phyloP scores from a whole-genome alignment of 768 basidiomycete species.

The Tulasnella sp. region DNA sequence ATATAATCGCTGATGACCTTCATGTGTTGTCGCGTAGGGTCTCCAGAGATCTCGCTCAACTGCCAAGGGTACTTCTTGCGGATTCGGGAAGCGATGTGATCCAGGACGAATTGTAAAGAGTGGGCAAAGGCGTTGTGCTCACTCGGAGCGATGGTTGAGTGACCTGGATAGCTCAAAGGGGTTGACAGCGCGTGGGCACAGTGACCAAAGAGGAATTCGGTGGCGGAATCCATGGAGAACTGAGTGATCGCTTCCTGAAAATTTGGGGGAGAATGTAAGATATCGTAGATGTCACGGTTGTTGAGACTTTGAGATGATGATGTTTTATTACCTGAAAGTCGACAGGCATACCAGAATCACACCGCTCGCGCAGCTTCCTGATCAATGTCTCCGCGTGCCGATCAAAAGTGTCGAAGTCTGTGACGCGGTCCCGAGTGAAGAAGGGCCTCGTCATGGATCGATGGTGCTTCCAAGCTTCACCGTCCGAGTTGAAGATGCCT shows the following conservation, averaged over 20 bases:
- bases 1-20: slow-evolving; percentile 38
- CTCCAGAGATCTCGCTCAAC: slow-evolving; percentile 32
- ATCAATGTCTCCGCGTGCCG: slow-evolving; percentile 38
- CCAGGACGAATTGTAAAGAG: not conserved
- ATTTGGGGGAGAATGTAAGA: not conserved
- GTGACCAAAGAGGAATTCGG: slow-evolving; percentile 52
- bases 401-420: slow-evolving; percentile 52
- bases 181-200: slow-evolving; percentile 35
- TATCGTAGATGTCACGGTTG: not conserved
- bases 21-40: slow-evolving; percentile 36
- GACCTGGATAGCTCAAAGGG: too few species aligned
- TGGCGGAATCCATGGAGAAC: slow-evolving; percentile 55
- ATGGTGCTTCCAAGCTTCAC: slow-evolving; percentile 63
- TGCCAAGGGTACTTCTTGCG: slow-evolving; percentile 31
- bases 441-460: slow-evolving; percentile 59
- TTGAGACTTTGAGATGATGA: not conserved
- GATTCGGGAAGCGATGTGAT: not conserved
- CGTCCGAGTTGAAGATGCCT: slow-evolving; percentile 43
- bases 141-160: slow-evolving; percentile 27
- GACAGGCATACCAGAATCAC: slow-evolving; percentile 37
- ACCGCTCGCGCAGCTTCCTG: slow-evolving; percentile 31
- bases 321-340: slow-evolving; percentile 39
- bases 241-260: slow-evolving; percentile 40
- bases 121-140: not conserved
- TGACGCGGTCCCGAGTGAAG: slow-evolving; percentile 49